These are phyloP conservation scores for Lotus japonicus DNA, from an alignment of 306 rosid species.

Conservation along the genomic window DNA sequence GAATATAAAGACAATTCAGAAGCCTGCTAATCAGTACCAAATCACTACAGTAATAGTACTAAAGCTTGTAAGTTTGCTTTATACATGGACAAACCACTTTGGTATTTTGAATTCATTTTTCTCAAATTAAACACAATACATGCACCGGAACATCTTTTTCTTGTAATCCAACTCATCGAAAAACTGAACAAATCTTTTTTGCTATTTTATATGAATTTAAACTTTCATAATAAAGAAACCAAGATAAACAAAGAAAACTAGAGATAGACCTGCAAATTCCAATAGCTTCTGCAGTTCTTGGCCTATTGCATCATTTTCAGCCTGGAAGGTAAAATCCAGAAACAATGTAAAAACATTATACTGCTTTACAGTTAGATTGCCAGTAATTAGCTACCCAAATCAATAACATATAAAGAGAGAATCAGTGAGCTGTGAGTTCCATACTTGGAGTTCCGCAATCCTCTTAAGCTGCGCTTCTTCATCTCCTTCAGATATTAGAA, in stretches of 20 bases:
- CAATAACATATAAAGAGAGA: not conserved
- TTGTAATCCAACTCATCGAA: no score
- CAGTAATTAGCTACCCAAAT: not conserved
- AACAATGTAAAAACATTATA: not conserved
- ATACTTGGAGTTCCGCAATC: conserved; percentile 82
- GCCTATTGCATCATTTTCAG: conserved; percentile 75
- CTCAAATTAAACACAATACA: not conserved
- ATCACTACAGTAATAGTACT: not conserved
- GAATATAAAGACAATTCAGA: not conserved
- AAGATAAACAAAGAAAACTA: conserved; percentile 2
- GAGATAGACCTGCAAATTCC: conserved; percentile 90
- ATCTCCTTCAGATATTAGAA: conserved; percentile 68
- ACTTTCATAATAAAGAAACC: not conserved
- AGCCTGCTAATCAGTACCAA: not conserved
- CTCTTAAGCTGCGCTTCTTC: conserved; percentile 78
- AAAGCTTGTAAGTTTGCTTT: not conserved
- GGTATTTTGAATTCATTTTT: not conserved
- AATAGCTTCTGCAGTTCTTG: conserved; percentile 86
- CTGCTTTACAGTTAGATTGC: no score
- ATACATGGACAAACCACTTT: not conserved
- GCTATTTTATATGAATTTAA: not conserved
- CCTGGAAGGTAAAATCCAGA: conserved; percentile 37
- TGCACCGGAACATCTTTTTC: not conserved
- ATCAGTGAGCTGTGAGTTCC: not conserved
- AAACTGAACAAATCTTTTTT: no score